These are phyloP conservation scores for Ogataea pilisensis DNA, from an alignment of 805 yeast species.

Conservation along the genomic window DNA sequence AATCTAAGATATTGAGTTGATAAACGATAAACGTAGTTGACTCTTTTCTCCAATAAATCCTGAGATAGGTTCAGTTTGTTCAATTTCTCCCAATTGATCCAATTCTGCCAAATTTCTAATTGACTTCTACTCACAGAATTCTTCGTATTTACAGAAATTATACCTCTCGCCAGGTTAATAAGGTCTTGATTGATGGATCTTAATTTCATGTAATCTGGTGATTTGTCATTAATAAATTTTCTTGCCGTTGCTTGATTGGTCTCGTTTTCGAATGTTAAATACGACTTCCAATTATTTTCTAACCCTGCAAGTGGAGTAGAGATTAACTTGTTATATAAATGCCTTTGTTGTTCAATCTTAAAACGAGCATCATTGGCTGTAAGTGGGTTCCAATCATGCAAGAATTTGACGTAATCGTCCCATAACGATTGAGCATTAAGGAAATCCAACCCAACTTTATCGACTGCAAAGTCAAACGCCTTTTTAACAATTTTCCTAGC, in stretches of 20 bases:
- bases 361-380: conserved; percentile 84
- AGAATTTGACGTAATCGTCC: conserved; percentile 77
- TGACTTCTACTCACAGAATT: conserved; percentile 34
- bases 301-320: conserved; percentile 72
- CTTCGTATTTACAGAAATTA: conserved; percentile 12
- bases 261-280: conserved; percentile 80
- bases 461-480: conserved; percentile 81
- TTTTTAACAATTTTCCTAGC: conserved; percentile 69
- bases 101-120: conserved; percentile 55
- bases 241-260: conserved; percentile 73
- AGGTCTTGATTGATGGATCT: conserved; percentile 73
- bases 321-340: conserved; percentile 63
- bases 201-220: conserved; percentile 83
- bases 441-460: conserved; percentile 74
- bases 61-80: conserved; percentile 63
- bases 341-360: conserved; percentile 70
- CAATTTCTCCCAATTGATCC: conserved; percentile 76
- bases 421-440: conserved; percentile 62
- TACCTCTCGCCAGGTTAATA: conserved; percentile 43
- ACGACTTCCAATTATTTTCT: conserved; percentile 76
- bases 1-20: conserved; percentile 59
- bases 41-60: conserved; percentile 48
- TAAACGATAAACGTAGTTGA: conserved; percentile 69
- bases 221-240: conserved; percentile 75
- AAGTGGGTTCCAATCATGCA: conserved; percentile 73